These are phyloP conservation scores for Abelmoschus esculentus DNA, from an alignment of 345 rosid genomes.

Conservation along the genomic window DNA sequence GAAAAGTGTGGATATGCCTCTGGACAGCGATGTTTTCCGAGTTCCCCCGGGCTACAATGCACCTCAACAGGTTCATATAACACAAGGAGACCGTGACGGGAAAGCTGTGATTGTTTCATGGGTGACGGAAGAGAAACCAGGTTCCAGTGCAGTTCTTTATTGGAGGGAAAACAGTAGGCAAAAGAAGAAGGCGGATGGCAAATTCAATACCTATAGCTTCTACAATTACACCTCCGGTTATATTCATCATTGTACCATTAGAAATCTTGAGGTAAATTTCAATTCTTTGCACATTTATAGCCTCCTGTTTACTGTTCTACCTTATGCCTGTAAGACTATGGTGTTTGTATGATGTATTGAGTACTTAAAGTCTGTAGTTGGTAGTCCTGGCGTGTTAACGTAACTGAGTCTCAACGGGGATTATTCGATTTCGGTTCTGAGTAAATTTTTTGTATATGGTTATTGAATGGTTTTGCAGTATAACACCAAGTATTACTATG, in stretches of 20 bases:
- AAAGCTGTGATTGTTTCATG: slow-evolving; percentile 80
- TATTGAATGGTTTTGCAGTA: slow-evolving; percentile 25
- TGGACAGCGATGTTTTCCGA: slow-evolving; percentile 42
- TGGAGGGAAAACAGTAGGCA: slow-evolving; percentile 47
- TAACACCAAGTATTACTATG: slow-evolving; percentile 53
- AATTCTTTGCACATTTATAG: no score
- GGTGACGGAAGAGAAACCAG: slow-evolving; percentile 66
- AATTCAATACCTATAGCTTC: slow-evolving; percentile 38
- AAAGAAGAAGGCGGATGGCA: slow-evolving; percentile 45
- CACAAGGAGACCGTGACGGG: slow-evolving; percentile 86
- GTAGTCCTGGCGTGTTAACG: neutral
- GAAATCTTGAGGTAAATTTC: slow-evolving; percentile 49
- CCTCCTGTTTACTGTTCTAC: no score
- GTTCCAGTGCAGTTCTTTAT: slow-evolving; percentile 53
- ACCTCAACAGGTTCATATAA: slow-evolving; percentile 78
- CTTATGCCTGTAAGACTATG: no score
- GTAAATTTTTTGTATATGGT: neutral
- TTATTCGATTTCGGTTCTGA: neutral
- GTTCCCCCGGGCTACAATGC: slow-evolving; percentile 58
- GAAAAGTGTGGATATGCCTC: slow-evolving; percentile 49
- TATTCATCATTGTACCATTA: slow-evolving; percentile 72
- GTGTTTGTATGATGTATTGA: no score
- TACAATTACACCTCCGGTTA: slow-evolving; percentile 68
- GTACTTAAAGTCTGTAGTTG: no score
- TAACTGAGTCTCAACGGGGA: neutral